These are phyloP conservation scores for Dioscorea alata DNA, from an alignment of 106 monocot genomes.

Conservation along the genomic window DNA sequence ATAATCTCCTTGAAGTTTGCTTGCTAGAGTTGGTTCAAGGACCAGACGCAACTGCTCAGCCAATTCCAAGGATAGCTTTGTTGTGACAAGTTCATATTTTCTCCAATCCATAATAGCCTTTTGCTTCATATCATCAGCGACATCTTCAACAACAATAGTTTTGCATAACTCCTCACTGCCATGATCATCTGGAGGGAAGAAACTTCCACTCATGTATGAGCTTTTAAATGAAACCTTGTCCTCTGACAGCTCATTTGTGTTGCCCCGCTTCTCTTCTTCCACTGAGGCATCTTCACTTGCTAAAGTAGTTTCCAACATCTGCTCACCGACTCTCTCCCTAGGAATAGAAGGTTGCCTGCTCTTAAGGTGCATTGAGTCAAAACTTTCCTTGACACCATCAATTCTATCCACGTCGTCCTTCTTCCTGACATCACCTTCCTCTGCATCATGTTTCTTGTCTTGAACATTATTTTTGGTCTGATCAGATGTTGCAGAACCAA, in stretches of 20 bases:
- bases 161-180: neutral
- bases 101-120: conserved; percentile 57
- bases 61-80: conserved; percentile 70
- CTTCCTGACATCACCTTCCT: conserved; percentile 25
- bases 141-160: conserved; percentile 20
- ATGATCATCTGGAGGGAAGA: conserved; percentile 5
- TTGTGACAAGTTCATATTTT: conserved; percentile 60
- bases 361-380: conserved; percentile 25
- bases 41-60: conserved; percentile 84
- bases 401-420: conserved; percentile 28
- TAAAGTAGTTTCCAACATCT: conserved; percentile 8
- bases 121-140: conserved; percentile 25
- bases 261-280: conserved; percentile 17
- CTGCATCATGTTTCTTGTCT: conserved; percentile 12
- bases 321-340: conserved; percentile 16
- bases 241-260: conserved; percentile 2
- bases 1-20: conserved; percentile 96
- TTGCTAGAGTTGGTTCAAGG: conserved; percentile 88
- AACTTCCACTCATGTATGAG: conserved; percentile 37
- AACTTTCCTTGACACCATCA: conserved; percentile 19
- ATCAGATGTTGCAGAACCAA: conserved; percentile 70
- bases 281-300: conserved; percentile 17
- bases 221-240: conserved; percentile 52
- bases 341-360: conserved; percentile 17
- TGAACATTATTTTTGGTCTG: conserved; percentile 38